phyloP scores from a whole-genome alignment of 257 asterid genomes.

The Parsonsia alboflavescens region DNA sequence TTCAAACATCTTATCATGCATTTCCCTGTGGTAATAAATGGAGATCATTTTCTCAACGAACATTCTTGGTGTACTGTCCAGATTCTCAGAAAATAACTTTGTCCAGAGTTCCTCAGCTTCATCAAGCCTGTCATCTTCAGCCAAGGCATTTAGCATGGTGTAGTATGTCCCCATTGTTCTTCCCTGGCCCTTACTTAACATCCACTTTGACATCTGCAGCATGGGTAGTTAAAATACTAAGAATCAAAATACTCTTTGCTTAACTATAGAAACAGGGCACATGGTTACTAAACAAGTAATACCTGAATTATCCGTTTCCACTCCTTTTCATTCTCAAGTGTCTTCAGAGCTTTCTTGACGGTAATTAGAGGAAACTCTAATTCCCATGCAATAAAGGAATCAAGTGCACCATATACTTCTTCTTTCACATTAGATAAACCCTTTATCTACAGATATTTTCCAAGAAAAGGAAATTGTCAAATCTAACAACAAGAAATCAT shows the following conservation, averaged over 20 bases:
- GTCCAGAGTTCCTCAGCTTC: slow-evolving; percentile 93
- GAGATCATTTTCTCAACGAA: slow-evolving; percentile 84
- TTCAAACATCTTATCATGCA: slow-evolving; percentile 90
- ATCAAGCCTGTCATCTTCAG: slow-evolving; percentile 83
- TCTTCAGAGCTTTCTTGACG: slow-evolving; percentile 86
- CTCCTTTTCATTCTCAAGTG: slow-evolving; percentile 70
- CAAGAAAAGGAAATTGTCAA: background rate
- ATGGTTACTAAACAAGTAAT: slow-evolving; percentile 4
- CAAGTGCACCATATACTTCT: slow-evolving; percentile 93
- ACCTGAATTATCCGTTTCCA: slow-evolving; percentile 96
- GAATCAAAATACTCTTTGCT: slow-evolving; percentile 3
- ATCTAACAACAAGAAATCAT: background rate
- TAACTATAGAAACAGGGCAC: background rate
- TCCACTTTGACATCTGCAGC: slow-evolving; percentile 80
- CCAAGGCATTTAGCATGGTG: slow-evolving; percentile 72
- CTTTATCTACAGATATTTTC: slow-evolving; percentile 47
- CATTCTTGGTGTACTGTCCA: slow-evolving; percentile 87
- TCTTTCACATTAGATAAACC: slow-evolving; percentile 90
- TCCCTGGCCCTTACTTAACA: slow-evolving; percentile 97
- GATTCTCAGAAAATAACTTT: slow-evolving; percentile 59
- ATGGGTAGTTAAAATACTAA: slow-evolving; percentile 1
- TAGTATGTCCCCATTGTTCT: slow-evolving; percentile 96
- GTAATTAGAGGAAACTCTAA: slow-evolving; percentile 84
- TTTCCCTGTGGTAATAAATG: slow-evolving; percentile 57
- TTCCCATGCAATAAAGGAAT: slow-evolving; percentile 97